Evolutionary conservation across 306 rosid genomes (phyloP).

Genomic region (Hippophae tibetana): DNA sequence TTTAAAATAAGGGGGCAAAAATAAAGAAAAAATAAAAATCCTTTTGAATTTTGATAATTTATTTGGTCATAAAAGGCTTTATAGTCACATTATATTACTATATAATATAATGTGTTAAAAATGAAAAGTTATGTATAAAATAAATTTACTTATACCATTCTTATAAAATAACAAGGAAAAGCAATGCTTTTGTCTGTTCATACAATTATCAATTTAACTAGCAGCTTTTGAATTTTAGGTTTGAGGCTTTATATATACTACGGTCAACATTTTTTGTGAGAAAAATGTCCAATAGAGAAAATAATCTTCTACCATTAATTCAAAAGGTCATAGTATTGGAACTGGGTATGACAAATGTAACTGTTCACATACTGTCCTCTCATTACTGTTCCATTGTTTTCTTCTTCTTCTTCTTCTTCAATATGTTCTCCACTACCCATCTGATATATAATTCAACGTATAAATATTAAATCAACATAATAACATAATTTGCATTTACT

Average conservation of each 20-base stretch:
- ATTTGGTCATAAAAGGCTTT: no score
- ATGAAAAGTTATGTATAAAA: no score
- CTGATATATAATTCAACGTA: slow-evolving; percentile 17
- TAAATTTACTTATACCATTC: no score
- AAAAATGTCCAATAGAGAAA: slow-evolving; percentile 11
- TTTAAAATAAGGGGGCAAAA: no score
- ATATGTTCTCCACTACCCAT: slow-evolving; percentile 5
- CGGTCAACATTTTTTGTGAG: slow-evolving; percentile 8
- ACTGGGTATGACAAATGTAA: slow-evolving; percentile 30
- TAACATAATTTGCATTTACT: neutral
- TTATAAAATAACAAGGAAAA: no score
- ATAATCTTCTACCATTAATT: slow-evolving; percentile 4
- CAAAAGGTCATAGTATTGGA: slow-evolving; percentile 45
- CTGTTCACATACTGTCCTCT: slow-evolving; percentile 28
- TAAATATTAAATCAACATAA: neutral
- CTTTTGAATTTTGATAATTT: no score
- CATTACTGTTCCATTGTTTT: slow-evolving; percentile 24
- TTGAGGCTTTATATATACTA: slow-evolving; percentile 17
- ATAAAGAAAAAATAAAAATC: no score
- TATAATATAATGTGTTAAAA: no score
- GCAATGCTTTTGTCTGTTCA: no score
- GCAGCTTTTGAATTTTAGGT: neutral
- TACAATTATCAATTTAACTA: no score
- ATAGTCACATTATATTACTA: no score
- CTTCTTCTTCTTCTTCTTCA: slow-evolving; percentile 33